Percentiles rank a stretch among this genome's conserved stretches.
phyloP scores from a whole-genome alignment of 768 basidiomycete genomes.

The Boletus subparvulus region DNA sequence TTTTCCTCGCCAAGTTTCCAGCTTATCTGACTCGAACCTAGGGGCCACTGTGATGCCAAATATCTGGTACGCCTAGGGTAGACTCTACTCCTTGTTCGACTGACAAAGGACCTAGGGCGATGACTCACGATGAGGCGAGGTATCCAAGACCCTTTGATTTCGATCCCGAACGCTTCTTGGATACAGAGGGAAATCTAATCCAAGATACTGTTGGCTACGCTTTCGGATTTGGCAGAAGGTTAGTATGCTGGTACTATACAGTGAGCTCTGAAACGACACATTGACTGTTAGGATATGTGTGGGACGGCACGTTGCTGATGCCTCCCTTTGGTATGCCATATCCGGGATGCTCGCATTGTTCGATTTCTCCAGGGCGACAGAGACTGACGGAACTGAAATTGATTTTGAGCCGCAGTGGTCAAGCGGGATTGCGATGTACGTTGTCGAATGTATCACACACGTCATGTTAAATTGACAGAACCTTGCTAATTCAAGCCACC shows the following conservation, averaged over 20 bases:
- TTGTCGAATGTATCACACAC: background rate
- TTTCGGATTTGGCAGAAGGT: slow-evolving; percentile 32
- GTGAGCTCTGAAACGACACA: background rate
- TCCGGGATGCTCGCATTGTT: slow-evolving; percentile 31
- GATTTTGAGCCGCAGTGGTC: slow-evolving; percentile 19
- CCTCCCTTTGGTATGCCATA: slow-evolving; percentile 30
- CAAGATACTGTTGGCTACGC: slow-evolving; percentile 17
- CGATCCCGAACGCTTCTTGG: slow-evolving; percentile 32
- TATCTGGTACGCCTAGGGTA: slow-evolving; percentile 23
- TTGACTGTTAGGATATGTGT: slow-evolving; percentile 19
- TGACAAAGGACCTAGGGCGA: slow-evolving; percentile 25
- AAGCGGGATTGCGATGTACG: slow-evolving; percentile 16
- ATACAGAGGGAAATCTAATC: slow-evolving; percentile 20
- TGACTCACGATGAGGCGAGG: slow-evolving; percentile 31
- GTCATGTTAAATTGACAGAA: background rate
- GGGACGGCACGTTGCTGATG: slow-evolving; percentile 26
- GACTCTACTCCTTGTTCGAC: background rate
- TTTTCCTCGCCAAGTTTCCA: background rate
- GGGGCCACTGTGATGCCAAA: slow-evolving; percentile 29
- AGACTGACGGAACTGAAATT: slow-evolving; percentile 23
- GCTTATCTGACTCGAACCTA: slow-evolving; percentile 2
- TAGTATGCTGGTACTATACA: background rate
- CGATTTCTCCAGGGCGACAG: slow-evolving; percentile 24
- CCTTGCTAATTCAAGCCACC: slow-evolving; percentile 14
- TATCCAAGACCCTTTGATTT: slow-evolving; percentile 36